Evolutionary conservation across 1,284 basidiomycete genomes (phyloP).

Genomic region (Rhodotorula glutinis): DNA sequence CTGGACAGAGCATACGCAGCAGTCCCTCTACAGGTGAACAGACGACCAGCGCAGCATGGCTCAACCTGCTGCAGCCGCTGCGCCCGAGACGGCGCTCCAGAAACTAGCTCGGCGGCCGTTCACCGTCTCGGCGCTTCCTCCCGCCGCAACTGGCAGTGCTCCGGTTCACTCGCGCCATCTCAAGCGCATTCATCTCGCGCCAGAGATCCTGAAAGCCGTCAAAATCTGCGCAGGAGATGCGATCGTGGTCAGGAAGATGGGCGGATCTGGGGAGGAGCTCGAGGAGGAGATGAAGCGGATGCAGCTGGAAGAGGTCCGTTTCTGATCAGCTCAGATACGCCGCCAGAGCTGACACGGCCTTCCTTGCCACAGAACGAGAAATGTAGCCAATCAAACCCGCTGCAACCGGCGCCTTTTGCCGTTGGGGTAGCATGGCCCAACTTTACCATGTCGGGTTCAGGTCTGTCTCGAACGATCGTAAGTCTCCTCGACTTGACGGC

Average conservation of each 20-base stretch:
- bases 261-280: constrained; percentile 53
- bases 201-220: constrained; percentile 61
- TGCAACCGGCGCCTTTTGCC: constrained; percentile 17
- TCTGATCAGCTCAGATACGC: not conserved
- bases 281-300: constrained; percentile 28
- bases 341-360: not conserved
- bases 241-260: constrained; percentile 57
- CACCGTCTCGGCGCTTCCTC: constrained; percentile 13
- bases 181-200: constrained; percentile 62
- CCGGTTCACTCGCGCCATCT: constrained; percentile 30
- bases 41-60: not conserved
- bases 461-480: not conserved
- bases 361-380: not conserved
- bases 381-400: not conserved
- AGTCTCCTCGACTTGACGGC: not conserved
- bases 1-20: too few relatives aligned
- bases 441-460: constrained; percentile 38
- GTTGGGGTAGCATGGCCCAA: constrained; percentile 45
- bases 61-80: not conserved
- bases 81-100: constrained; percentile 18
- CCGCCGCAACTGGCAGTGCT: not conserved
- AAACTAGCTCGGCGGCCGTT: constrained; percentile 31
- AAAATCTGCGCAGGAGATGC: constrained; percentile 69
- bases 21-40: too few relatives aligned
- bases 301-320: constrained; percentile 24